Conservation (phyloP, 805 yeast genomes). For the Kluyveromyces starmeri region DNA sequence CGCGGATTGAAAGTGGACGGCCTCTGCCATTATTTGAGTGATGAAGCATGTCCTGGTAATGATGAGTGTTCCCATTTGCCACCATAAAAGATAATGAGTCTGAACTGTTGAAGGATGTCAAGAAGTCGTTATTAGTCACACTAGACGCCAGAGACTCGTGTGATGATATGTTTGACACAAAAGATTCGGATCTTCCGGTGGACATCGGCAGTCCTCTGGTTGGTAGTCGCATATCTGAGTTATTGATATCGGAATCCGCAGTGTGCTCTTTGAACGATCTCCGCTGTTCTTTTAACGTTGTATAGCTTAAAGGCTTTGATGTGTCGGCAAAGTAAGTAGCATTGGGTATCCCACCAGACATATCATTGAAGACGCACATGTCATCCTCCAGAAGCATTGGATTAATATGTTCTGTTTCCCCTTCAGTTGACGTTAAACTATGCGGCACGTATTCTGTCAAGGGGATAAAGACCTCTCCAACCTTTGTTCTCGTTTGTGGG, state of each 20-base stretch:
- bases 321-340: constrained; percentile 5
- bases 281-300: constrained; percentile 3
- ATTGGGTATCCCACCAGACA: background rate
- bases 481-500: constrained; percentile 21
- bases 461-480: constrained; percentile 33
- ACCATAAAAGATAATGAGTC: constrained; percentile 7
- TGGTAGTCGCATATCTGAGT: background rate
- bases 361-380: constrained; percentile 2
- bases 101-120: constrained; percentile 6
- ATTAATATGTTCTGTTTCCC: constrained; percentile 21
- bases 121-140: constrained; percentile 1
- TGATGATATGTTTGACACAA: constrained; percentile 2
- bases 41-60: constrained; percentile 14
- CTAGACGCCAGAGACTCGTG: constrained; percentile 1
- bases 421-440: constrained; percentile 26
- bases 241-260: background rate
- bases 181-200: background rate
- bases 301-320: constrained; percentile 4
- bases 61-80: constrained; percentile 9
- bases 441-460: constrained; percentile 31
- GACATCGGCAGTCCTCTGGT: background rate
- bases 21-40: constrained; percentile 6
- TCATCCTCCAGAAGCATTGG: constrained; percentile 3
- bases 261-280: background rate
- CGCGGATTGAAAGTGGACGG: background rate